Conservation (phyloP, 345 rosid species). For the Brassica rapa region DNA sequence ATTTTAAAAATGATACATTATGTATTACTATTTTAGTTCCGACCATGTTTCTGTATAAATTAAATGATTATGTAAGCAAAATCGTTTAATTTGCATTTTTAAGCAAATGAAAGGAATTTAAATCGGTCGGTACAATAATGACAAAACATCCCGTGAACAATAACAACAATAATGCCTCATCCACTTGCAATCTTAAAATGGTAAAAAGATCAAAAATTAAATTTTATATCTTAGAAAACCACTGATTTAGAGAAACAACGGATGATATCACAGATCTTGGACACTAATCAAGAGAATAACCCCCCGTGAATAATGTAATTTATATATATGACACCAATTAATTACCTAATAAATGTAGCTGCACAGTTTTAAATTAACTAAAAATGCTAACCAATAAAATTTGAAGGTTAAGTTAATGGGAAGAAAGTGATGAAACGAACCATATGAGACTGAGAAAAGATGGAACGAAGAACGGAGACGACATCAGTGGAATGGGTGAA, state of each 20-base stretch:
- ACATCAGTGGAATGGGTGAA: conserved; percentile 79
- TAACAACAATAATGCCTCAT: conserved; percentile 33
- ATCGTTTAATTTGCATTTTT: background rate
- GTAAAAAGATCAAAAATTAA: background rate
- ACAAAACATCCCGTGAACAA: conserved; percentile 41
- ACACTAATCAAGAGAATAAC: background rate
- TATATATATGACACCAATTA: background rate
- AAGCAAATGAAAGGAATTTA: conserved; percentile 13
- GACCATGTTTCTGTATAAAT: background rate
- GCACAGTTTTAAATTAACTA: background rate
- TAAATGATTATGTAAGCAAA: background rate
- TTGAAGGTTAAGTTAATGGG: background rate
- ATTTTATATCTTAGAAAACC: background rate
- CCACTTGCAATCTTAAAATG: conserved; percentile 3
- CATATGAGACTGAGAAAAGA: conserved; percentile 70
- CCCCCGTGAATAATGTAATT: background rate
- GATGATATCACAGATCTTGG: background rate
- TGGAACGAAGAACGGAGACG: conserved; percentile 71
- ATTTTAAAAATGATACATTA: background rate
- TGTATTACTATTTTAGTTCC: background rate
- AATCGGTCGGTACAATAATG: conserved; percentile 16
- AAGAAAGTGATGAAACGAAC: conserved; percentile 30
- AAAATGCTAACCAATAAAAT: no score
- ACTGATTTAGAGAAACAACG: background rate
- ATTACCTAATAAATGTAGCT: background rate